A percentile compares a stretch with the other conserved stretches of the same genome.
Conservation (phyloP, 2,329 filamentous ascomycete species). For the Xylariales sp. region DNA sequence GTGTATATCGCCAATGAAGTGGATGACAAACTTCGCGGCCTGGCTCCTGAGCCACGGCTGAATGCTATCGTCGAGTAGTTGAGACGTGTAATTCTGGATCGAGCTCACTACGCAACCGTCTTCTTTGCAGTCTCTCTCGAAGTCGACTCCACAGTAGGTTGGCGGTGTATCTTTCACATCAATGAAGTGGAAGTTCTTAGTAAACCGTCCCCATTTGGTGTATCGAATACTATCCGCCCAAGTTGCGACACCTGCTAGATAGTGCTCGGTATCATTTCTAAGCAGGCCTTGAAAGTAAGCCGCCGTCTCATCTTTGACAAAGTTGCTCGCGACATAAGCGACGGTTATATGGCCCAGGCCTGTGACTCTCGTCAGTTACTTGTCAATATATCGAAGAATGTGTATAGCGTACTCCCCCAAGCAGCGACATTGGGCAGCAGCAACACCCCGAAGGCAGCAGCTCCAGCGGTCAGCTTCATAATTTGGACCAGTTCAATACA, state of each 20-base stretch:
- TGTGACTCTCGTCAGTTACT: slow-evolving; percentile 24
- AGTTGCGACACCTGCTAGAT: slow-evolving; percentile 58
- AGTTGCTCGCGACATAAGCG: slow-evolving; percentile 57
- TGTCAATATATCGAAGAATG: not conserved
- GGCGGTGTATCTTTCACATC: slow-evolving; percentile 63
- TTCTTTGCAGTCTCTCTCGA: slow-evolving; percentile 57
- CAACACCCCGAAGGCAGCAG: slow-evolving; percentile 23
- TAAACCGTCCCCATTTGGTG: slow-evolving; percentile 58
- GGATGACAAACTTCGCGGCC: slow-evolving; percentile 61
- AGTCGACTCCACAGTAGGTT: slow-evolving; percentile 52
- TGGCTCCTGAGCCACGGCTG: slow-evolving; percentile 44
- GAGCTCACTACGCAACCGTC: slow-evolving; percentile 59
- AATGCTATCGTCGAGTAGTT: slow-evolving; percentile 43
- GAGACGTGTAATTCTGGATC: slow-evolving; percentile 56
- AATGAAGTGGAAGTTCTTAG: slow-evolving; percentile 63
- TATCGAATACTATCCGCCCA: slow-evolving; percentile 66
- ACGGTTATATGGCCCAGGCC: slow-evolving; percentile 63
- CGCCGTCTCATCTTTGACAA: slow-evolving; percentile 53
- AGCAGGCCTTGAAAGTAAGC: slow-evolving; percentile 54
- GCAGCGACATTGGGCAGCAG: slow-evolving; percentile 30
- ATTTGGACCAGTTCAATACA: too few species aligned
- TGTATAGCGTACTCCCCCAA: slow-evolving; percentile 36
- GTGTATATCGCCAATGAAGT: slow-evolving; percentile 68
- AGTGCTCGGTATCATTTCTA: slow-evolving; percentile 48
- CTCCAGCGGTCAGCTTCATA: slow-evolving; percentile 26